phyloP scores from a whole-genome alignment of 371 early-diverging fungal species.

The Mortierella sp. region DNA sequence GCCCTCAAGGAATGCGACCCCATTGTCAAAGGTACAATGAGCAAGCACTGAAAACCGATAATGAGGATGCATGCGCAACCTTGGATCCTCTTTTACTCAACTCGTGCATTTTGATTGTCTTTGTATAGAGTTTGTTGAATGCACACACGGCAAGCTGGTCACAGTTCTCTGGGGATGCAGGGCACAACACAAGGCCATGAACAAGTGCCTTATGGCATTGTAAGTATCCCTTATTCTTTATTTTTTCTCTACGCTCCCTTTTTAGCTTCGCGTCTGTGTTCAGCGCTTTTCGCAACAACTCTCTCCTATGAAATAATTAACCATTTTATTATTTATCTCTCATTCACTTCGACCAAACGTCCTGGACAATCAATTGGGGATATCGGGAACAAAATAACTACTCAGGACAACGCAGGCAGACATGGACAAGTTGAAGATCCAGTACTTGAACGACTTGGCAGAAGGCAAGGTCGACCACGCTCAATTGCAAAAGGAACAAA shows the following conservation, averaged over 20 bases:
- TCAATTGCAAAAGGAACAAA: conserved; percentile 43
- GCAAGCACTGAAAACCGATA: not conserved
- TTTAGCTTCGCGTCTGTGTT: conserved; percentile 14
- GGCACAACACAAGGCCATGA: conserved; percentile 72
- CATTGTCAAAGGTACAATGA: conserved; percentile 68
- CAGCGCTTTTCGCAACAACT: too few species aligned
- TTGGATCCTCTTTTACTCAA: not conserved
- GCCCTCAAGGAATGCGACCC: conserved; percentile 73
- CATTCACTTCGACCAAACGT: not conserved
- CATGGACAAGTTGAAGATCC: conserved; percentile 69
- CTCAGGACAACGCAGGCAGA: conserved; percentile 68
- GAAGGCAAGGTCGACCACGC: conserved; percentile 56
- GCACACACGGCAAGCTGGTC: conserved; percentile 74
- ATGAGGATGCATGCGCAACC: not conserved
- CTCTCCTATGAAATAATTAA: not conserved
- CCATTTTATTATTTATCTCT: not conserved
- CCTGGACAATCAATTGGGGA: not conserved
- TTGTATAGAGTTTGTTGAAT: conserved; percentile 74
- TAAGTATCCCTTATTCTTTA: conserved; percentile 44
- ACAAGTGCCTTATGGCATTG: conserved; percentile 77
- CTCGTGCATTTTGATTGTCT: not conserved
- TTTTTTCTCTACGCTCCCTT: not conserved
- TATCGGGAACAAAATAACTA: not conserved
- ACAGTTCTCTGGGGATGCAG: conserved; percentile 80
- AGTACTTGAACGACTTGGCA: conserved; percentile 55